Conservation (phyloP, 2,329 filamentous ascomycete species). For the Aphanocladium album region DNA sequence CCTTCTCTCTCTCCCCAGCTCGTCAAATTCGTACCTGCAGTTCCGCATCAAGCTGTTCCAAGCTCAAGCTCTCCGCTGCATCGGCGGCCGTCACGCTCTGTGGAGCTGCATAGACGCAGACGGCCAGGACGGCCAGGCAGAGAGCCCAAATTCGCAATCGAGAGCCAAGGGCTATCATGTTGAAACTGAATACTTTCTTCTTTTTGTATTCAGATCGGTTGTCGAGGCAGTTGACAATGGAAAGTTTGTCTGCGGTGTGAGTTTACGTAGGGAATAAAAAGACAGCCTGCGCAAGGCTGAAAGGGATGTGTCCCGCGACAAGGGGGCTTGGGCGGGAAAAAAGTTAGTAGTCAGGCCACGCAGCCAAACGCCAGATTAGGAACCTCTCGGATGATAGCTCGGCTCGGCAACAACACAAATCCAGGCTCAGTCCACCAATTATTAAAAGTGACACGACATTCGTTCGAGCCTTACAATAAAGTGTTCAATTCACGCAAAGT, state of each 20-base stretch:
- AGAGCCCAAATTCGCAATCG: conserved; percentile 18
- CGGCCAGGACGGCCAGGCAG: conserved; percentile 25
- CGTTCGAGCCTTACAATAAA: too few relatives aligned
- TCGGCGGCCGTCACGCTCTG: conserved; percentile 19
- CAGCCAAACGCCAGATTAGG: conserved; percentile 3
- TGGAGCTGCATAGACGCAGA: conserved; percentile 22
- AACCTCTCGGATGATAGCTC: conserved; percentile 6
- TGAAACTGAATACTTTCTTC: background rate
- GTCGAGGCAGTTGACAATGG: too few relatives aligned
- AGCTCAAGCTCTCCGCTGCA: conserved; percentile 37
- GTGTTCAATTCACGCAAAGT: too few relatives aligned
- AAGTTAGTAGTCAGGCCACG: background rate
- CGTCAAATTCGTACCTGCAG: conserved; percentile 51
- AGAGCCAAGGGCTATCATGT: conserved; percentile 8
- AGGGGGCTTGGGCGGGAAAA: background rate
- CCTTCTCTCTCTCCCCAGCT: background rate
- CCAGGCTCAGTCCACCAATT: background rate
- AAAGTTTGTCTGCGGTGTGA: too few relatives aligned
- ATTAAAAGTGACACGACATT: background rate
- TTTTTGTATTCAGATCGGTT: too few relatives aligned
- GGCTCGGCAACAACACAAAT: conserved; percentile 6
- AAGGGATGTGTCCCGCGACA: background rate
- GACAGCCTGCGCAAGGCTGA: background rate
- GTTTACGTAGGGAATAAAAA: too few relatives aligned
- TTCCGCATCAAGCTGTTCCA: conserved; percentile 67